Conservation (phyloP, 2,329 filamentous ascomycete genomes). For the Aspergillus brunneoviolaceus region DNA sequence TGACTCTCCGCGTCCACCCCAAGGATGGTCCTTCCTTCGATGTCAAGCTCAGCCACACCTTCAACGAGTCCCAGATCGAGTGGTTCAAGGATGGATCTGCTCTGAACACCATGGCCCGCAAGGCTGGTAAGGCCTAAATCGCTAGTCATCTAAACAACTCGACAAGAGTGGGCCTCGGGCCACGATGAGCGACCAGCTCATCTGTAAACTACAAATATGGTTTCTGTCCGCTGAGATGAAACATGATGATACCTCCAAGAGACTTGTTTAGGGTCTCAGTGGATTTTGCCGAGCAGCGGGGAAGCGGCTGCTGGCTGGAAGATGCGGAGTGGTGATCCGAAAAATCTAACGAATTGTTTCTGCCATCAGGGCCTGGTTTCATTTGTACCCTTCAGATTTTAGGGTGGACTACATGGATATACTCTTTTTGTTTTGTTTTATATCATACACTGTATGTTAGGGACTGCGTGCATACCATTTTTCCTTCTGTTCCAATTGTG, state of each 20-base stretch:
- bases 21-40: slow-evolving; percentile 81
- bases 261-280: slow-evolving; percentile 1
- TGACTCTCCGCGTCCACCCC: slow-evolving; percentile 89
- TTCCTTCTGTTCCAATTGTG: slow-evolving; percentile 26
- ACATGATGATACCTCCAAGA: slow-evolving; percentile 9
- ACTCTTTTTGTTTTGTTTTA: slow-evolving; percentile 33
- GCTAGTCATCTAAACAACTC: not conserved
- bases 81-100: slow-evolving; percentile 99
- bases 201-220: slow-evolving; percentile 26
- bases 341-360: slow-evolving; percentile 37
- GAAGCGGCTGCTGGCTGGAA: slow-evolving; percentile 22
- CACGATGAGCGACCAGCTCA: slow-evolving; percentile 10
- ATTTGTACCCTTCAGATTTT: slow-evolving; percentile 27
- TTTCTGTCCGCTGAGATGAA: slow-evolving; percentile 19
- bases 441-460: slow-evolving; percentile 38
- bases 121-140: slow-evolving; percentile 31
- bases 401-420: slow-evolving; percentile 44
- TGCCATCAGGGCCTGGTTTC: slow-evolving; percentile 23
- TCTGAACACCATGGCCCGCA: slow-evolving; percentile 97
- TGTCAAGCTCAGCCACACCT: slow-evolving; percentile 85
- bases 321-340: slow-evolving; percentile 35
- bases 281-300: slow-evolving; percentile 15
- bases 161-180: slow-evolving; percentile 2
- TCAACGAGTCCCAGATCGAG: slow-evolving; percentile 96
- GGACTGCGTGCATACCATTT: slow-evolving; percentile 39